A percentile compares a stretch with the other conserved stretches of the same genome.
Evolutionary conservation across 257 asterid genomes (phyloP).

Genomic region (Gentiana straminea): DNA sequence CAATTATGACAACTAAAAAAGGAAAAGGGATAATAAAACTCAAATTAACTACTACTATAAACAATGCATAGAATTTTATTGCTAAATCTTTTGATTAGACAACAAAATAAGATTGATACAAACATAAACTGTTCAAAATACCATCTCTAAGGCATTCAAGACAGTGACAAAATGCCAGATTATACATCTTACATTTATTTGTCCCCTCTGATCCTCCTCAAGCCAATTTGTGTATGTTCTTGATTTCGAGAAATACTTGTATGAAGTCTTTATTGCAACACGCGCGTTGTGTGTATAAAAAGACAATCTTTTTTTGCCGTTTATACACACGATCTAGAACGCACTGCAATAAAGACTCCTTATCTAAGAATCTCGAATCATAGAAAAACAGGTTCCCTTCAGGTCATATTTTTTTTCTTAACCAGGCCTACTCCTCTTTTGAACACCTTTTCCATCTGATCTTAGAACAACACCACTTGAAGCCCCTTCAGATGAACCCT

Average conservation of each 20-base stretch:
- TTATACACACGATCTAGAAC: too few relatives aligned
- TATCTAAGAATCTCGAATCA: too few relatives aligned
- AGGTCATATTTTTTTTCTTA: neutral
- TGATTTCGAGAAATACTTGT: neutral
- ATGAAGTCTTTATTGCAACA: too few relatives aligned
- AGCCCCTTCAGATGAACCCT: conserved; percentile 73
- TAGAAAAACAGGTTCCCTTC: neutral
- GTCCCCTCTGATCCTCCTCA: conserved; percentile 4
- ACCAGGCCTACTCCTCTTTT: conserved; percentile 65
- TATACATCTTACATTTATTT: conserved; percentile 1
- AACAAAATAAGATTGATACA: conserved; percentile 17
- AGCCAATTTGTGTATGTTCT: conserved; percentile 7
- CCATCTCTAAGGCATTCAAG: conserved; percentile 5
- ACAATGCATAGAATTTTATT: conserved; percentile 10
- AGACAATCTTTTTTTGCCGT: too few relatives aligned
- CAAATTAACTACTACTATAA: conserved; percentile 2
- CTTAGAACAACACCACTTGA: conserved; percentile 48
- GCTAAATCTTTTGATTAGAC: conserved; percentile 6
- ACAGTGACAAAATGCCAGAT: conserved; percentile 24
- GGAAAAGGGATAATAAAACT: neutral
- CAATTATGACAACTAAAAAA: neutral
- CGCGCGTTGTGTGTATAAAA: too few relatives aligned
- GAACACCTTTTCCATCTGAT: conserved; percentile 35
- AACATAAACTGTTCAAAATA: conserved; percentile 19
- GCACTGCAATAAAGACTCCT: too few relatives aligned